A percentile compares a stretch with the other conserved stretches of the same genome.
These are phyloP conservation scores for Tolypocladium guangdongense DNA, from an alignment of 2,329 filamentous ascomycete genomes.

Conservation along the genomic window DNA sequence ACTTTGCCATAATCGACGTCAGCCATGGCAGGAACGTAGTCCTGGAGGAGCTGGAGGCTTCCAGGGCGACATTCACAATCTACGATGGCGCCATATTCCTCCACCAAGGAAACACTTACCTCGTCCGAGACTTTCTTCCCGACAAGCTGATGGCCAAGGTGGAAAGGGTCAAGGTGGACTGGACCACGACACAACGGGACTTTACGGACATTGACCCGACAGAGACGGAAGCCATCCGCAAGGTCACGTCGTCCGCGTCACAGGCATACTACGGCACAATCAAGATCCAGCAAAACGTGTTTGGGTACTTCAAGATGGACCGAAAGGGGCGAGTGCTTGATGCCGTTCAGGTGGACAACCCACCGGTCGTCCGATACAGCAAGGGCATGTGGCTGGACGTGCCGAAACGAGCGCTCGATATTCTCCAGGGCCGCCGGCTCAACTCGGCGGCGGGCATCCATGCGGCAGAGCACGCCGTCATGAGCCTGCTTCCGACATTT, in stretches of 20 bases:
- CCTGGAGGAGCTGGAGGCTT: slow-evolving; percentile 91
- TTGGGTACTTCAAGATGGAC: slow-evolving; percentile 97
- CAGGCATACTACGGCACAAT: slow-evolving; percentile 80
- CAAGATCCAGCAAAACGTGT: slow-evolving; percentile 78
- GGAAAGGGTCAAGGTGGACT: slow-evolving; percentile 81
- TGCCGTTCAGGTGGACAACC: slow-evolving; percentile 86
- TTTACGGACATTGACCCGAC: slow-evolving; percentile 90
- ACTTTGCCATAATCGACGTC: slow-evolving; percentile 87
- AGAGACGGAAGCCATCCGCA: slow-evolving; percentile 79
- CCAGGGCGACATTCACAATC: slow-evolving; percentile 86
- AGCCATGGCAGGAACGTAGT: slow-evolving; percentile 75
- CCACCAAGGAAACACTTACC: slow-evolving; percentile 87
- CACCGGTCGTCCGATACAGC: slow-evolving; percentile 71
- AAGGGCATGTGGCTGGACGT: slow-evolving; percentile 97
- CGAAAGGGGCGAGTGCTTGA: slow-evolving; percentile 76
- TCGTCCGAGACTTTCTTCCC: slow-evolving; percentile 79
- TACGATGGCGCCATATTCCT: slow-evolving; percentile 97
- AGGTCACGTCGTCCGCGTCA: slow-evolving; percentile 49
- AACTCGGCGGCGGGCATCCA: slow-evolving; percentile 87
- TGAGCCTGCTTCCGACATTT: slow-evolving; percentile 81
- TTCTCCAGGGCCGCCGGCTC: slow-evolving; percentile 60
- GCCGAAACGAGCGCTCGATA: slow-evolving; percentile 65
- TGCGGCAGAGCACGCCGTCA: slow-evolving; percentile 83
- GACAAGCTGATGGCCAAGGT: slow-evolving; percentile 78
- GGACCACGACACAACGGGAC: slow-evolving; percentile 88